Conservation (phyloP, 2,329 filamentous ascomycete species). For the Calonectria ilicicola region DNA sequence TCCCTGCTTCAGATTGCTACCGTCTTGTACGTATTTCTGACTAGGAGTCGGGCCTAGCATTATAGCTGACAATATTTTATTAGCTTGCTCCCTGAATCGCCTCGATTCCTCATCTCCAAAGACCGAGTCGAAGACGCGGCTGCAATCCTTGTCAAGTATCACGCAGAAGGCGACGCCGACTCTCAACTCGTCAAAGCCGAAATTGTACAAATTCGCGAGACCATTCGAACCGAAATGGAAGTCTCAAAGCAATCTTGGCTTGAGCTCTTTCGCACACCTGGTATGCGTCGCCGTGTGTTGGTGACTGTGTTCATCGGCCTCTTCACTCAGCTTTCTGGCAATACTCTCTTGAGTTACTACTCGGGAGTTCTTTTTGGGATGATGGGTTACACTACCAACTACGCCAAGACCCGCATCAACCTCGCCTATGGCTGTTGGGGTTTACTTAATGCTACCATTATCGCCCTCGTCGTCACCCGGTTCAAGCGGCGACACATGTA, state of each 20-base stretch:
- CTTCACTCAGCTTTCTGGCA: slow-evolving; percentile 43
- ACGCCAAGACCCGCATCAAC: slow-evolving; percentile 60
- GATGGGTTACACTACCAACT: slow-evolving; percentile 56
- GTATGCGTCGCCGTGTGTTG: slow-evolving; percentile 44
- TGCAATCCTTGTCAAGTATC: slow-evolving; percentile 30
- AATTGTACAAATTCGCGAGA: slow-evolving; percentile 32
- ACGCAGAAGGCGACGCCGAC: slow-evolving; percentile 26
- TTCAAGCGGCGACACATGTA: slow-evolving; percentile 65
- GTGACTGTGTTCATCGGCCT: slow-evolving; percentile 42
- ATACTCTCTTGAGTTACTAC: slow-evolving; percentile 49
- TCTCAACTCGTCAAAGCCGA: slow-evolving; percentile 29
- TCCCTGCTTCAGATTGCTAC: slow-evolving; percentile 4
- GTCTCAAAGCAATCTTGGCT: slow-evolving; percentile 26
- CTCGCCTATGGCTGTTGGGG: slow-evolving; percentile 59
- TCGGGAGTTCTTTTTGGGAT: slow-evolving; percentile 53
- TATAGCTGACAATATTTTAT: background rate
- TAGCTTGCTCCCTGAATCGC: slow-evolving; percentile 31
- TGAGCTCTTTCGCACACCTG: slow-evolving; percentile 39
- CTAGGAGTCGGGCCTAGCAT: too few relatives aligned
- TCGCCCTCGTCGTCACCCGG: slow-evolving; percentile 56
- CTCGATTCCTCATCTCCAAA: slow-evolving; percentile 38
- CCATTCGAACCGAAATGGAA: slow-evolving; percentile 33
- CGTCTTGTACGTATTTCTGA: background rate
- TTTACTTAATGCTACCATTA: slow-evolving; percentile 54
- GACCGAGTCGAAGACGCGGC: slow-evolving; percentile 34